Percentiles rank a stretch among this genome's conserved stretches.
Conservation (phyloP, 1,139 yeast genomes). For the Candida smagusa region DNA sequence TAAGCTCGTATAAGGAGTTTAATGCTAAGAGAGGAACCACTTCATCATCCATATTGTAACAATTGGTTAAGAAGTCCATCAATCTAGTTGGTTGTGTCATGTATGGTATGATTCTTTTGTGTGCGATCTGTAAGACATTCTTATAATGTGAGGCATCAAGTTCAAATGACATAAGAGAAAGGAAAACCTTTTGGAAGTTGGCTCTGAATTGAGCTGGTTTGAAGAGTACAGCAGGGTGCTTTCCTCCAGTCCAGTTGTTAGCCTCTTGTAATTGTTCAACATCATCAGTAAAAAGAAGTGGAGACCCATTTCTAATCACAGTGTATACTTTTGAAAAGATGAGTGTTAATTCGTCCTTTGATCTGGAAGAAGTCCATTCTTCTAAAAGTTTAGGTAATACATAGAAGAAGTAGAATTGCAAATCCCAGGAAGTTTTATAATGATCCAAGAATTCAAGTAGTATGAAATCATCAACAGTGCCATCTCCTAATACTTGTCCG, state of each 20-base stretch:
- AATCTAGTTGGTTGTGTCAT: constrained; percentile 76
- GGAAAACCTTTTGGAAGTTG: constrained; percentile 69
- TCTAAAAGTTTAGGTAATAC: constrained; percentile 23
- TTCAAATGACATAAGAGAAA: constrained; percentile 49
- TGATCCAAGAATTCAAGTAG: constrained; percentile 57
- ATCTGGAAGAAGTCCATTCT: constrained; percentile 19
- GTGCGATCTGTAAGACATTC: constrained; percentile 64
- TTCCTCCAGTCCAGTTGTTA: constrained; percentile 29
- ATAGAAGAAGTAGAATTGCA: constrained; percentile 62
- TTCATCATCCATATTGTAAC: constrained; percentile 65
- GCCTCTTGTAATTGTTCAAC: constrained; percentile 31
- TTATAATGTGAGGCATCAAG: constrained; percentile 63
- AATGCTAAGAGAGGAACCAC: constrained; percentile 77
- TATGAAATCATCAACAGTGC: constrained; percentile 51
- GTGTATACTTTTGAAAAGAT: constrained; percentile 41
- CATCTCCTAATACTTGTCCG: constrained; percentile 39
- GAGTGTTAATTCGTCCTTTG: constrained; percentile 16
- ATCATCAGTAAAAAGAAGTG: constrained; percentile 22
- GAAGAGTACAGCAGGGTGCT: constrained; percentile 54
- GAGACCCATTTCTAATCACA: constrained; percentile 25
- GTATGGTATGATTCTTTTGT: constrained; percentile 80
- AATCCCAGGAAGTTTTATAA: constrained; percentile 57
- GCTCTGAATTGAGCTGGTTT: constrained; percentile 58
- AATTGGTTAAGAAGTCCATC: constrained; percentile 92
- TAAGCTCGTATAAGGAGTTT: constrained; percentile 83